Conservation (phyloP, 1,139 yeast genomes). For the Torulaspora pretoriensis region DNA sequence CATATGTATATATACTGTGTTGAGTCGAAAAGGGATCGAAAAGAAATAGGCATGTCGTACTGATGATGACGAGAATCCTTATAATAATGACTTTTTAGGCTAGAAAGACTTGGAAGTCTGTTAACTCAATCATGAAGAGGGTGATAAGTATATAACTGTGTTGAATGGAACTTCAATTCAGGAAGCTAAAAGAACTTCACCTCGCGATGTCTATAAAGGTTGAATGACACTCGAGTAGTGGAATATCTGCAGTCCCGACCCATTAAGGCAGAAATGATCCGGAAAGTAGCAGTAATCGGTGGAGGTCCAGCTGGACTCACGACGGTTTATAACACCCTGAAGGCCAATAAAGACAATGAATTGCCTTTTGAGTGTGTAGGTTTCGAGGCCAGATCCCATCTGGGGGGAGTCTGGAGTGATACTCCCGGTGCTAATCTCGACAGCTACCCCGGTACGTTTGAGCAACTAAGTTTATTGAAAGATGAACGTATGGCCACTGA, state of each 20-base stretch:
- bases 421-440: slow-evolving; percentile 15
- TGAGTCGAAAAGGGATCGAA: no score
- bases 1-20: no score
- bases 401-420: slow-evolving; percentile 42
- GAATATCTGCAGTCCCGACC: neutral
- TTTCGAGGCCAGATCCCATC: slow-evolving; percentile 37
- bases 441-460: slow-evolving; percentile 10
- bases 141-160: neutral
- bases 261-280: slow-evolving; percentile 13
- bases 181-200: slow-evolving; percentile 2
- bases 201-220: slow-evolving; percentile 3
- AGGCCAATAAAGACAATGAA: slow-evolving; percentile 6
- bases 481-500: slow-evolving; percentile 7
- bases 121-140: no score
- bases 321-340: slow-evolving; percentile 34
- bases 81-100: neutral
- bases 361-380: slow-evolving; percentile 32
- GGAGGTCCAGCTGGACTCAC: slow-evolving; percentile 41
- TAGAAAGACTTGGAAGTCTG: neutral
- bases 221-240: neutral
- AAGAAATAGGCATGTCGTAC: no score
- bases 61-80: no score
- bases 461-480: slow-evolving; percentile 9
- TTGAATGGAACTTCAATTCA: neutral
- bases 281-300: slow-evolving; percentile 40